Evolutionary conservation across 192 early-diverging fungal species (phyloP).

Genomic region (Linderina pennispora): DNA sequence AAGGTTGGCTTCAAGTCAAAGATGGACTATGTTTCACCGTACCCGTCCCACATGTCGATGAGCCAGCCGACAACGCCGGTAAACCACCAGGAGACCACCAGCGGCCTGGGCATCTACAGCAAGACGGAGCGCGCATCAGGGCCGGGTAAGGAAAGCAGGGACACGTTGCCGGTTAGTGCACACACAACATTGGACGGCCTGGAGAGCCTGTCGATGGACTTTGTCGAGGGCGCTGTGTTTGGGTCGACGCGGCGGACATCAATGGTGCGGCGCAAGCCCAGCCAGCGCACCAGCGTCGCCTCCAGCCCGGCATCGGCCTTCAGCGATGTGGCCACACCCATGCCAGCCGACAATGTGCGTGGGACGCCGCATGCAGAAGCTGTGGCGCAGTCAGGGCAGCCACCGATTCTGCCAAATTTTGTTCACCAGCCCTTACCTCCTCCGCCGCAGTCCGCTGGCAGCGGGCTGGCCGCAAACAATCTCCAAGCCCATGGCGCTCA

Average conservation of each 20-base stretch:
- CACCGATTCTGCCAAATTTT: too few relatives aligned
- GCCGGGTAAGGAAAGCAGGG: too few relatives aligned
- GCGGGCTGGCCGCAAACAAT: too few relatives aligned
- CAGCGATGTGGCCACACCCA: too few relatives aligned
- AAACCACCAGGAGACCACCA: neutral
- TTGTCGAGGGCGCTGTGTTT: slow-evolving; percentile 46
- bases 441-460: too few relatives aligned
- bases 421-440: too few relatives aligned
- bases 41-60: neutral
- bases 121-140: neutral
- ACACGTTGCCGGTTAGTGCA: slow-evolving; percentile 32
- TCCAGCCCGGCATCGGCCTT: slow-evolving; percentile 1
- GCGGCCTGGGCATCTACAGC: slow-evolving; percentile 12
- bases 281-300: slow-evolving; percentile 14
- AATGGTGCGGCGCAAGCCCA: slow-evolving; percentile 31
- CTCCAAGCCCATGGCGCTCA: too few relatives aligned
- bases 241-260: slow-evolving; percentile 41
- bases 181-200: slow-evolving; percentile 31
- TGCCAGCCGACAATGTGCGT: slow-evolving; percentile 1
- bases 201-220: slow-evolving; percentile 42
- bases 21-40: neutral
- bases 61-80: neutral
- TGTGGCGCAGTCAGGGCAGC: too few relatives aligned
- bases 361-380: too few relatives aligned
- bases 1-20: neutral